Percentiles rank a stretch among this genome's conserved stretches.
Evolutionary conservation across 1,284 basidiomycete genomes (phyloP).

Genomic region (Irpex rosettiformis): DNA sequence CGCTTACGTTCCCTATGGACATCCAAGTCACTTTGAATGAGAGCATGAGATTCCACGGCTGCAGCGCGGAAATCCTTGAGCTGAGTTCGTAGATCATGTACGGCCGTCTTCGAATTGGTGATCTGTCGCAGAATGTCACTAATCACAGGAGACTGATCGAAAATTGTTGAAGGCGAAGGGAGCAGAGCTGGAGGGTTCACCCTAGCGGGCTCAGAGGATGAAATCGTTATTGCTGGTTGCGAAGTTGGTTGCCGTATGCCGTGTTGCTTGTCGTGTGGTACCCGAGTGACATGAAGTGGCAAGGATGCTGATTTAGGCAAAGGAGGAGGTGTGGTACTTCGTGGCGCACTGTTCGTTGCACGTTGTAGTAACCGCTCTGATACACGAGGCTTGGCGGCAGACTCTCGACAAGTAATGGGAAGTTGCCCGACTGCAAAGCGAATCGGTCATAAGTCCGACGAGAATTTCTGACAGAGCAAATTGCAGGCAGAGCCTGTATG

Average conservation of each 20-base stretch:
- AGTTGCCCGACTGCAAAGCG: slow-evolving; percentile 24
- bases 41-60: slow-evolving; percentile 59
- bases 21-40: slow-evolving; percentile 72
- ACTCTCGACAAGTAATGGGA: slow-evolving; percentile 32
- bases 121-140: slow-evolving; percentile 80
- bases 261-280: slow-evolving; percentile 24
- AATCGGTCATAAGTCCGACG: slow-evolving; percentile 38
- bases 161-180: slow-evolving; percentile 29
- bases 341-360: slow-evolving; percentile 30
- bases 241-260: slow-evolving; percentile 16
- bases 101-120: slow-evolving; percentile 57
- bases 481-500: no score
- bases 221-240: slow-evolving; percentile 13
- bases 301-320: slow-evolving; percentile 78
- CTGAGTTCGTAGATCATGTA: slow-evolving; percentile 75
- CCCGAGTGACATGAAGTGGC: slow-evolving; percentile 61
- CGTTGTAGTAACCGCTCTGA: slow-evolving; percentile 52
- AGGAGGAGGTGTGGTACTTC: slow-evolving; percentile 72
- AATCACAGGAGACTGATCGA: slow-evolving; percentile 71
- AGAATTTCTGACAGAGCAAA: background rate
- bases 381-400: slow-evolving; percentile 52
- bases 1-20: slow-evolving; percentile 75
- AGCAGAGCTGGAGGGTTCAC: slow-evolving; percentile 19
- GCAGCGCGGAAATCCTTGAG: slow-evolving; percentile 64
- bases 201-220: slow-evolving; percentile 7